phyloP scores from a whole-genome alignment of 176 grass and related monocot genomes.

The Carex cristatella region DNA sequence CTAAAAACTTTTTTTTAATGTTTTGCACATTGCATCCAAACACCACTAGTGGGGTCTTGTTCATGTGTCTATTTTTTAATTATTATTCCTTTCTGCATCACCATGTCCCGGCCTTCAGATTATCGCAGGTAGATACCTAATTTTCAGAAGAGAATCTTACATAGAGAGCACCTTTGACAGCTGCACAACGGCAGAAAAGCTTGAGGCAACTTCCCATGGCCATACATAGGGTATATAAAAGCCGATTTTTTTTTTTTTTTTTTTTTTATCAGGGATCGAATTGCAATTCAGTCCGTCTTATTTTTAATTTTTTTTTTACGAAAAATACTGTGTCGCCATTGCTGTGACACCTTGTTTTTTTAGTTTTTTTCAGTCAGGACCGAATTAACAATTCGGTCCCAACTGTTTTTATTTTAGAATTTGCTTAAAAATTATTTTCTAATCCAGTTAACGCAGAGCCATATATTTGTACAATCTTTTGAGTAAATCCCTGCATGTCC shows the following conservation, averaged over 20 bases:
- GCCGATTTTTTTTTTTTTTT: neutral
- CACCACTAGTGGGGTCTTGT: neutral
- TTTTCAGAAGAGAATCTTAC: slow-evolving; percentile 47
- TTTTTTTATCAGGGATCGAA: too few relatives aligned
- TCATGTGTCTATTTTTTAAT: neutral
- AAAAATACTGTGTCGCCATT: too few relatives aligned
- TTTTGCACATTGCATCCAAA: neutral
- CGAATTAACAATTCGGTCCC: too few relatives aligned
- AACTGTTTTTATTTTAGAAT: too few relatives aligned
- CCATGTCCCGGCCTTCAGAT: neutral
- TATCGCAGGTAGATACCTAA: neutral
- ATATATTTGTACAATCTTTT: slow-evolving; percentile 65
- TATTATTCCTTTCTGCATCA: neutral
- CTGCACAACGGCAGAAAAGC: slow-evolving; percentile 93
- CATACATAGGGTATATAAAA: slow-evolving; percentile 95
- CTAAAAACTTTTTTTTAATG: neutral
- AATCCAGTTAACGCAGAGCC: too few relatives aligned
- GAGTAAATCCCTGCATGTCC: slow-evolving; percentile 90
- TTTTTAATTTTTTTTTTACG: too few relatives aligned
- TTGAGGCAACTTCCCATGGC: slow-evolving; percentile 89
- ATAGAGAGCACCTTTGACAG: slow-evolving; percentile 94
- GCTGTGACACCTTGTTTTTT: too few relatives aligned
- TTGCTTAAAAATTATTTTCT: too few relatives aligned
- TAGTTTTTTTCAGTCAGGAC: too few relatives aligned
- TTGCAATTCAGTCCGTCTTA: too few relatives aligned